Percentiles rank a stretch among this genome's conserved stretches.
Conservation (phyloP, 345 rosid species). For the Aurinia saxatilis region DNA sequence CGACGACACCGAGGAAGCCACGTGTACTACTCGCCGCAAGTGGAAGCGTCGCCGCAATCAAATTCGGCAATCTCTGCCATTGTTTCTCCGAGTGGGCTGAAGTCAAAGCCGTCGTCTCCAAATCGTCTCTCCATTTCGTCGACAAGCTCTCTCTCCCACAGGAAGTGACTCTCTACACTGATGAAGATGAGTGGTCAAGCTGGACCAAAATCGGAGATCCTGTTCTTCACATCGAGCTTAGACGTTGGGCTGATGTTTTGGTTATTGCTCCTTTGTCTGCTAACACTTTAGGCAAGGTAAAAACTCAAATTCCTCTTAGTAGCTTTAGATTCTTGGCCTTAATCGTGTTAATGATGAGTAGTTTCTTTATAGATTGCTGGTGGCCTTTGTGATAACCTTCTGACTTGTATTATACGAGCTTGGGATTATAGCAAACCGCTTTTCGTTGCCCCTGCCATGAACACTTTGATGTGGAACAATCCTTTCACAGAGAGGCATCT, state of each 20-base stretch:
- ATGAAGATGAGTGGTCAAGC: conserved; percentile 82
- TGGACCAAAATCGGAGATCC: conserved; percentile 85
- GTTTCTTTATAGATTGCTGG: conserved; percentile 70
- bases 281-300: conserved; percentile 89
- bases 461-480: conserved; percentile 88
- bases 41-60: conserved; percentile 90
- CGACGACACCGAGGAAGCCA: conserved; percentile 36
- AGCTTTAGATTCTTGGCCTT: not conserved
- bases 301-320: too few species aligned
- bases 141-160: conserved; percentile 61
- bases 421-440: conserved; percentile 86
- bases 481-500: conserved; percentile 89
- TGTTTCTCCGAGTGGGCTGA: conserved; percentile 89
- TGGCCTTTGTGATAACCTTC: conserved; percentile 83
- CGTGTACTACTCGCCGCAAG: conserved; percentile 77
- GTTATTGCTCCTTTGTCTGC: conserved; percentile 92
- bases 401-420: conserved; percentile 83
- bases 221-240: conserved; percentile 87
- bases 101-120: conserved; percentile 74
- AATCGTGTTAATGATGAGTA: not conserved
- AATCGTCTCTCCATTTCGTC: conserved; percentile 73
- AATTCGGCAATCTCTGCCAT: conserved; percentile 79
- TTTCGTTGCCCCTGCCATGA: conserved; percentile 86
- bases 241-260: conserved; percentile 92
- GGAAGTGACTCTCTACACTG: conserved; percentile 68